These are phyloP conservation scores for Anisogramma anomala DNA, from an alignment of 2,329 filamentous ascomycete genomes.

Conservation along the genomic window DNA sequence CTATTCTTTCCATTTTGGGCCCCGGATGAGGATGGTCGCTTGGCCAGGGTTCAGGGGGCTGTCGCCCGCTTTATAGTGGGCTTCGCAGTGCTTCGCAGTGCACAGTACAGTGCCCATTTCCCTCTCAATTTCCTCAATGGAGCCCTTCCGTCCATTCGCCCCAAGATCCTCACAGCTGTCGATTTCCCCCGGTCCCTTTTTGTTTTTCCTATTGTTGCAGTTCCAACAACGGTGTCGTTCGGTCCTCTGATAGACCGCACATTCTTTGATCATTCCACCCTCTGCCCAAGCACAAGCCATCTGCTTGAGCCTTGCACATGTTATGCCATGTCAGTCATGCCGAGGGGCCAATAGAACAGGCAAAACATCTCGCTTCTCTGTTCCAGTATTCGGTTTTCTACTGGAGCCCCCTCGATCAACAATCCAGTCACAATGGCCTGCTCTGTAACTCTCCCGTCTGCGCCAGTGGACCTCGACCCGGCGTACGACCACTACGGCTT, in stretches of 20 bases:
- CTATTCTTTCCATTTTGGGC: too few species aligned
- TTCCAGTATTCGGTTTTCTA: neutral
- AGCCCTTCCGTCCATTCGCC: slow-evolving; percentile 8
- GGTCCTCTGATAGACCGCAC: too few species aligned
- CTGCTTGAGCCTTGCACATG: too few species aligned
- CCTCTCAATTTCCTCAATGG: slow-evolving; percentile 11
- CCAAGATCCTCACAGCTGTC: slow-evolving; percentile 1
- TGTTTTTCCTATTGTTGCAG: slow-evolving; percentile 11
- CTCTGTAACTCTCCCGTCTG: slow-evolving; percentile 5
- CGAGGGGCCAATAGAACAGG: slow-evolving; percentile 6
- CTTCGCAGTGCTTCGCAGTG: too few species aligned
- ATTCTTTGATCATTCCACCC: too few species aligned
- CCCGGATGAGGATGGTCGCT: too few species aligned
- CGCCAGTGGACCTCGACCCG: slow-evolving; percentile 9
- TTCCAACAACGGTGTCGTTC: slow-evolving; percentile 2
- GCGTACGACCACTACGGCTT: slow-evolving; percentile 11
- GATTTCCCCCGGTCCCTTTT: slow-evolving; percentile 2
- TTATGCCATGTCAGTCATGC: too few species aligned
- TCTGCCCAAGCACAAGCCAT: too few species aligned
- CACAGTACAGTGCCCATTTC: too few species aligned
- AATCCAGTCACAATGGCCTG: slow-evolving; percentile 5
- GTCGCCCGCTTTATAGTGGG: too few species aligned
- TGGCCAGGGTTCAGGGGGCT: too few species aligned
- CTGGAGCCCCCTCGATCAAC: neutral
- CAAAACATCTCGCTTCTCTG: neutral